These are phyloP conservation scores for Arachnopeziza araneosa DNA, from an alignment of 2,329 filamentous ascomycete genomes.

Conservation along the genomic window DNA sequence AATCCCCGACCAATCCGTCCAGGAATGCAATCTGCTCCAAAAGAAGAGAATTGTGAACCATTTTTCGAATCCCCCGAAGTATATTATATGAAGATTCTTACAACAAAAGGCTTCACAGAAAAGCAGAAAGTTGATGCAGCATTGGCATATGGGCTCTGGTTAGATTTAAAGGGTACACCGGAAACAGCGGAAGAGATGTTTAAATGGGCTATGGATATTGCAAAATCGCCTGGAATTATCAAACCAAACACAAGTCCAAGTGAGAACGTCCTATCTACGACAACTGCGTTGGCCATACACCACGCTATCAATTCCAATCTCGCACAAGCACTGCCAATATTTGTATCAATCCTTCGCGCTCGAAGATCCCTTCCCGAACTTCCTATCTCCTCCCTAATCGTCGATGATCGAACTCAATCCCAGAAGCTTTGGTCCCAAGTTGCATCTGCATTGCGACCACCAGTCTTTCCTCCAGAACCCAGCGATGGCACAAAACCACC, in stretches of 20 bases:
- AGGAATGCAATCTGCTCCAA: constrained; percentile 56
- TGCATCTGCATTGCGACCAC: constrained; percentile 36
- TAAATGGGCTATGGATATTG: constrained; percentile 69
- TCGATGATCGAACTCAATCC: constrained; percentile 16
- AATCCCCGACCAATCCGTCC: constrained; percentile 67
- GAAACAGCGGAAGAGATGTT: constrained; percentile 68
- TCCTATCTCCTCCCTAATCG: constrained; percentile 23
- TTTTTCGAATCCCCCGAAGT: constrained; percentile 66
- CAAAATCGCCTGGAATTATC: constrained; percentile 55
- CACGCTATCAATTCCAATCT: constrained; percentile 65
- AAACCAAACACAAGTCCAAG: constrained; percentile 56
- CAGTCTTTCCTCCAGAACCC: constrained; percentile 65
- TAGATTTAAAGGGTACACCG: constrained; percentile 67
- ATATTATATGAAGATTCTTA: constrained; percentile 78
- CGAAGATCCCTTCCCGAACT: constrained; percentile 53
- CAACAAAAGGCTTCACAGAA: constrained; percentile 71
- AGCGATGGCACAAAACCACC: constrained; percentile 65
- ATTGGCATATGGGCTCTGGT: constrained; percentile 76
- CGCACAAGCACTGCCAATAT: constrained; percentile 69
- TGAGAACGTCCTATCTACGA: constrained; percentile 66
- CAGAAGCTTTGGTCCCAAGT: constrained; percentile 26
- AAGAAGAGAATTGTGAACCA: constrained; percentile 68
- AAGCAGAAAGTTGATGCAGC: constrained; percentile 77
- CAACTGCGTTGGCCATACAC: constrained; percentile 75
- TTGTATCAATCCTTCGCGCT: constrained; percentile 77